These are phyloP conservation scores for Cytospora schulzeri DNA, from an alignment of 2,329 filamentous ascomycete species.

Conservation along the genomic window DNA sequence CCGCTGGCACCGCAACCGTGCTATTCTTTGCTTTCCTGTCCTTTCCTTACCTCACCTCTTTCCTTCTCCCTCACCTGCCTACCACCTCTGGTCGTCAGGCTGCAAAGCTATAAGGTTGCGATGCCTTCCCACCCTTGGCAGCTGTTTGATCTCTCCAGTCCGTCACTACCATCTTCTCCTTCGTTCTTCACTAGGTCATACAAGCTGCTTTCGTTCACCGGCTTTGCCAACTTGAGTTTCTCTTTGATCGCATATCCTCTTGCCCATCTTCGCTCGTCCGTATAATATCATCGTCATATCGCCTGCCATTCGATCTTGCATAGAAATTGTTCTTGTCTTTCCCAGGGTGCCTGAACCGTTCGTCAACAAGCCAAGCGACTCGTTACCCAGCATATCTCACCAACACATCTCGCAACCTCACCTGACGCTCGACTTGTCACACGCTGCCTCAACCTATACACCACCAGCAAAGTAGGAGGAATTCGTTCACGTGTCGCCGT, in stretches of 20 bases:
- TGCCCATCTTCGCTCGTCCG: slow-evolving; percentile 24
- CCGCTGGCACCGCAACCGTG: slow-evolving; percentile 17
- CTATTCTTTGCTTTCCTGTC: slow-evolving; percentile 18
- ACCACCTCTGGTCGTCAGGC: slow-evolving; percentile 38
- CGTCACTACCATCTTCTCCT: slow-evolving; percentile 34
- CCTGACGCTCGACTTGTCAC: slow-evolving; percentile 31
- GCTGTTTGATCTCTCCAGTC: slow-evolving; percentile 27
- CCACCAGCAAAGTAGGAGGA: slow-evolving; percentile 29
- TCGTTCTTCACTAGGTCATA: slow-evolving; percentile 26
- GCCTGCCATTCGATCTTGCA: slow-evolving; percentile 20
- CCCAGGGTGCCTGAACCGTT: slow-evolving; percentile 16
- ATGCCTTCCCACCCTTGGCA: slow-evolving; percentile 44
- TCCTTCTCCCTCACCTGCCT: slow-evolving; percentile 30
- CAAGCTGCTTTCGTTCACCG: slow-evolving; percentile 27
- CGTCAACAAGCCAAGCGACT: slow-evolving; percentile 15
- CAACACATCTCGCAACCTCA: slow-evolving; percentile 21
- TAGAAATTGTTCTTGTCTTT: slow-evolving; percentile 15
- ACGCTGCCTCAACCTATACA: slow-evolving; percentile 31
- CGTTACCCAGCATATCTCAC: slow-evolving; percentile 13
- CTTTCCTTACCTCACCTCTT: slow-evolving; percentile 23
- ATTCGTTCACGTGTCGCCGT: slow-evolving; percentile 31
- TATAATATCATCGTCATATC: slow-evolving; percentile 18
- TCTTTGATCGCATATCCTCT: slow-evolving; percentile 26
- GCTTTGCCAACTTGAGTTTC: slow-evolving; percentile 30
- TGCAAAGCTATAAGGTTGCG: slow-evolving; percentile 57